Evolutionary conservation across 257 asterid genomes (phyloP).

Genomic region (Forsythia suspensa): DNA sequence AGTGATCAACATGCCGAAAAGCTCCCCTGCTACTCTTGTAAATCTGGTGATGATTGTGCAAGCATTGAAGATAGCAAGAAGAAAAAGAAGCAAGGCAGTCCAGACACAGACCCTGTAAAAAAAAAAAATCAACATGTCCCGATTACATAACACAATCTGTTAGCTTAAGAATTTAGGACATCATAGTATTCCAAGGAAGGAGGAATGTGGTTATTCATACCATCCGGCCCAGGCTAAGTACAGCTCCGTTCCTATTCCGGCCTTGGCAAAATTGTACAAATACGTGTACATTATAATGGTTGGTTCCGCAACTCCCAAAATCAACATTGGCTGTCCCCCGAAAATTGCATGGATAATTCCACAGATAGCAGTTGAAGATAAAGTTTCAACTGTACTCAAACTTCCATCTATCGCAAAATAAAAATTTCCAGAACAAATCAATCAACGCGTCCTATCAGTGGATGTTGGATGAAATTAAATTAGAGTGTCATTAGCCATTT

Average conservation of each 20-base stretch:
- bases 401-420: slow-evolving; percentile 27
- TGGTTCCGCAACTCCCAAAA: slow-evolving; percentile 95
- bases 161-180: neutral
- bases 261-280: slow-evolving; percentile 57
- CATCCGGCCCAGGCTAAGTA: slow-evolving; percentile 93
- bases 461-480: neutral
- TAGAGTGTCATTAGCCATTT: neutral
- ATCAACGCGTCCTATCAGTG: neutral
- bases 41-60: slow-evolving; percentile 55
- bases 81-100: slow-evolving; percentile 52
- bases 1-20: slow-evolving; percentile 87
- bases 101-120: slow-evolving; percentile 61
- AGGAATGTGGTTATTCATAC: slow-evolving; percentile 35
- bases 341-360: slow-evolving; percentile 78
- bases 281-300: slow-evolving; percentile 89
- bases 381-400: slow-evolving; percentile 66
- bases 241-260: slow-evolving; percentile 60
- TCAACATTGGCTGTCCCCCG: slow-evolving; percentile 89
- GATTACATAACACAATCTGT: neutral
- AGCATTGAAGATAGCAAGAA: slow-evolving; percentile 59
- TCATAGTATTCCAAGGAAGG: neutral
- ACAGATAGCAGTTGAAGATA: slow-evolving; percentile 82
- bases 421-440: neutral
- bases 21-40: slow-evolving; percentile 92
- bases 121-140: neutral